A percentile compares a stretch with the other conserved stretches of the same genome.
These are phyloP conservation scores for Urostyla sp. DNA, from an alignment of 73 alveolate genomes.

Conservation along the genomic window DNA sequence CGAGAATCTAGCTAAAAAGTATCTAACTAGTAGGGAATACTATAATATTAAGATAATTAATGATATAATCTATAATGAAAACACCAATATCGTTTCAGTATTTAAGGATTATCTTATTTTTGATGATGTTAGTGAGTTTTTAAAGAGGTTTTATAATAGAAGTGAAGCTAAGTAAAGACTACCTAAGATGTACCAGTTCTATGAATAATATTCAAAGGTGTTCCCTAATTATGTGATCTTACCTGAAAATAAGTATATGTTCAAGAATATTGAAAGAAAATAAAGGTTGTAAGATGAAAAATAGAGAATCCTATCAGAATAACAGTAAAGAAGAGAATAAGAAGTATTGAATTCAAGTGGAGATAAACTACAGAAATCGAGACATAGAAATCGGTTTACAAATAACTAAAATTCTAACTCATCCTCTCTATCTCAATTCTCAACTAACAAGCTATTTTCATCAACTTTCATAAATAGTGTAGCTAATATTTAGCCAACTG, in stretches of 20 bases:
- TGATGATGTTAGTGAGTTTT: conserved; percentile 67
- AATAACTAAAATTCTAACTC: conserved; percentile 6
- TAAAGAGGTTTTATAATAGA: conserved; percentile 47
- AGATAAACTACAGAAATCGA: conserved; percentile 1
- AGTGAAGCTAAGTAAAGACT: conserved; percentile 49
- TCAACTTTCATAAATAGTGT: conserved; percentile 53
- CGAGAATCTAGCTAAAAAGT: conserved; percentile 51
- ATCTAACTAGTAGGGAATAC: conserved; percentile 62
- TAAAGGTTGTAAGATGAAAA: conserved; percentile 79
- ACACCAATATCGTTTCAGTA: conserved; percentile 57
- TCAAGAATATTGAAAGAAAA: conserved; percentile 83
- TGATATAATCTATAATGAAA: conserved; percentile 63
- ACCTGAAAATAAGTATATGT: conserved; percentile 88
- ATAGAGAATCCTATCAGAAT: conserved; percentile 46
- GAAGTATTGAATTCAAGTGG: conserved; percentile 48
- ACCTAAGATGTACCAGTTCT: conserved; percentile 85
- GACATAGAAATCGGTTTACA: conserved; percentile 37
- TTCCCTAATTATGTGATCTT: conserved; percentile 88
- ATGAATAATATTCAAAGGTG: conserved; percentile 79
- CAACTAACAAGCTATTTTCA: conserved; percentile 50
- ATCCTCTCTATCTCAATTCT: conserved; percentile 18
- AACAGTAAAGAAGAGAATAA: conserved; percentile 56
- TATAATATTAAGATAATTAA: conserved; percentile 58
- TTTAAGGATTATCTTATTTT: conserved; percentile 64
- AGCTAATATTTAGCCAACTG: conserved; percentile 34